Conservation (phyloP, 768 basidiomycete genomes). For the Pulveroboletus sp. region DNA sequence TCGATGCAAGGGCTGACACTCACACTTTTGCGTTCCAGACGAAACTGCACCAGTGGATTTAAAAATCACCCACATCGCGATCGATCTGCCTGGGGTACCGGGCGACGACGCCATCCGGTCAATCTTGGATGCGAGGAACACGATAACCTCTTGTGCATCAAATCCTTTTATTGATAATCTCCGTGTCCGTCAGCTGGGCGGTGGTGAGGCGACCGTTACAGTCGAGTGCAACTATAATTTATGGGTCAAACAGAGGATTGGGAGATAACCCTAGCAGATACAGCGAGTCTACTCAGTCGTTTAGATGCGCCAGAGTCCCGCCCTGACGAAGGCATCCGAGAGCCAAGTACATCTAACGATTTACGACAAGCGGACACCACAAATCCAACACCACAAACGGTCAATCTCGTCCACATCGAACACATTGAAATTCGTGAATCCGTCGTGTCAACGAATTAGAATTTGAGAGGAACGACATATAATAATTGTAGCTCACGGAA, state of each 20-base stretch:
- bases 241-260: not conserved
- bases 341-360: not conserved
- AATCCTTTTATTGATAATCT: not conserved
- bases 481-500: not conserved
- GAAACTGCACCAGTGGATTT: not conserved
- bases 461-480: not conserved
- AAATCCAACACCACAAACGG: not conserved
- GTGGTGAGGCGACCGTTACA: not conserved
- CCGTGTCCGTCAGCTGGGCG: not conserved
- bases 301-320: not conserved
- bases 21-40: not conserved
- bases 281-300: not conserved
- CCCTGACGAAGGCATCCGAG: not conserved
- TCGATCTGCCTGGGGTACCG: not conserved
- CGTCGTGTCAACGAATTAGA: slow-evolving; percentile 5
- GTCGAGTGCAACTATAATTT: not conserved
- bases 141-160: not conserved
- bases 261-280: not conserved
- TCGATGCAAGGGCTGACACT: not conserved
- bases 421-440: slow-evolving; percentile 1
- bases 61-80: not conserved
- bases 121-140: not conserved
- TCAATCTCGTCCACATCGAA: not conserved
- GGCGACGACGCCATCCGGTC: not conserved
- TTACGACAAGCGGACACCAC: not conserved